Conservation (phyloP, 495 filamentous ascomycete species). For the Ramalina intermedia region DNA sequence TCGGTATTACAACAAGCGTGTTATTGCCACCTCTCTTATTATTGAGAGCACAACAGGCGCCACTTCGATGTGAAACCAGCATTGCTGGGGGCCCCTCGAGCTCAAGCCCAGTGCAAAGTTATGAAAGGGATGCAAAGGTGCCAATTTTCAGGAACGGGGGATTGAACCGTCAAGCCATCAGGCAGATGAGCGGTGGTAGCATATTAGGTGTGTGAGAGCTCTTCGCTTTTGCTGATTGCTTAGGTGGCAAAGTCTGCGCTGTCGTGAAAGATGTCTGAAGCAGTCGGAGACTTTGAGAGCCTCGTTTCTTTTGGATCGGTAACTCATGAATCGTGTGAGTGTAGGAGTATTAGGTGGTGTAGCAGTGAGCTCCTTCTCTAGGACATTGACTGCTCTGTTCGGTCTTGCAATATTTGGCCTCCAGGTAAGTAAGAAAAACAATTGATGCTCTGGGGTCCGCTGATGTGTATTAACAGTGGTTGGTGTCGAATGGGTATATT, state of each 20-base stretch:
- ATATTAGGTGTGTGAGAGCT: slow-evolving; percentile 35
- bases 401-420: slow-evolving; percentile 55
- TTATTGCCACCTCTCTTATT: background rate
- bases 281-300: too few relatives aligned
- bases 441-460: background rate
- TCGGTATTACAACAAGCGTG: slow-evolving; percentile 25
- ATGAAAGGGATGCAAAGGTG: slow-evolving; percentile 12
- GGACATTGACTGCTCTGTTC: slow-evolving; percentile 54
- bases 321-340: background rate
- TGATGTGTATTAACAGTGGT: slow-evolving; percentile 33
- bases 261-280: too few relatives aligned
- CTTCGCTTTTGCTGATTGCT: background rate
- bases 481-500: slow-evolving; percentile 60
- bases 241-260: background rate
- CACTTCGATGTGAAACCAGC: slow-evolving; percentile 10
- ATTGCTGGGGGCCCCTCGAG: slow-evolving; percentile 8
- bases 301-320: background rate
- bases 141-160: slow-evolving; percentile 20
- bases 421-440: slow-evolving; percentile 39
- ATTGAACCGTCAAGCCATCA: slow-evolving; percentile 38
- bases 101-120: slow-evolving; percentile 17
- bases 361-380: slow-evolving; percentile 60
- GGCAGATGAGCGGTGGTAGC: slow-evolving; percentile 56
- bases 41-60: background rate
- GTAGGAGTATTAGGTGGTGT: slow-evolving; percentile 54